phyloP scores from a whole-genome alignment of 441 rosid species.

The Macaranga tanarius region DNA sequence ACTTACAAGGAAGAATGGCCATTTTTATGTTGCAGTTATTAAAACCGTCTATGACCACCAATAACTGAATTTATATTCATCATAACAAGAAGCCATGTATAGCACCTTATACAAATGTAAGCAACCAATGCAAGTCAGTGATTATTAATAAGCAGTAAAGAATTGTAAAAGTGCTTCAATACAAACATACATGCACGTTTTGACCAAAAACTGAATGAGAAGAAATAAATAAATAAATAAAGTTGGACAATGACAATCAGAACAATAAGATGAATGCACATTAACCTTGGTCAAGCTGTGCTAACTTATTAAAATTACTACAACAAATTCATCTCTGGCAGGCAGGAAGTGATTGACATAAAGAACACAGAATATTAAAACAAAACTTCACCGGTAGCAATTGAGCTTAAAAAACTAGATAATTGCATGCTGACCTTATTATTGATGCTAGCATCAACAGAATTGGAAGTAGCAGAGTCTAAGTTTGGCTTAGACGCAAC shows the following conservation, averaged over 20 bases:
- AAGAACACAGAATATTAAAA: background rate
- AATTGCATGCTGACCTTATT: slow-evolving; percentile 50
- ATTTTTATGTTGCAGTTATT: no score
- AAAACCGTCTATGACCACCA: background rate
- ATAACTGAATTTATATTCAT: background rate
- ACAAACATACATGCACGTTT: no score
- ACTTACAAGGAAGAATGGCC: background rate
- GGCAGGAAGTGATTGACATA: background rate
- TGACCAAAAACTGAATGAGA: background rate
- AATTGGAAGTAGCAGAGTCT: slow-evolving; percentile 36
- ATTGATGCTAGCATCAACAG: slow-evolving; percentile 55
- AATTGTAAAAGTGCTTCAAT: no score
- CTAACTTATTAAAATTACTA: background rate
- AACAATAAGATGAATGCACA: background rate
- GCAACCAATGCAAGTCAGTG: no score
- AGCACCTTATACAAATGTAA: background rate
- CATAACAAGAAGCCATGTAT: background rate
- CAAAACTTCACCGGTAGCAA: background rate
- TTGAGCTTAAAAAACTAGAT: slow-evolving; percentile 1
- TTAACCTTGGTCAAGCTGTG: background rate
- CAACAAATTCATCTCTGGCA: background rate
- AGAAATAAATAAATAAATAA: background rate
- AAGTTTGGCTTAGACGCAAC: slow-evolving; percentile 34
- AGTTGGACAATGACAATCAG: background rate
- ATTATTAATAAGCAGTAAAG: no score